Base-by-base conservation (phyloP, 2,329 filamentous ascomycete genomes). In the Leptosphaerulina australis region DNA sequence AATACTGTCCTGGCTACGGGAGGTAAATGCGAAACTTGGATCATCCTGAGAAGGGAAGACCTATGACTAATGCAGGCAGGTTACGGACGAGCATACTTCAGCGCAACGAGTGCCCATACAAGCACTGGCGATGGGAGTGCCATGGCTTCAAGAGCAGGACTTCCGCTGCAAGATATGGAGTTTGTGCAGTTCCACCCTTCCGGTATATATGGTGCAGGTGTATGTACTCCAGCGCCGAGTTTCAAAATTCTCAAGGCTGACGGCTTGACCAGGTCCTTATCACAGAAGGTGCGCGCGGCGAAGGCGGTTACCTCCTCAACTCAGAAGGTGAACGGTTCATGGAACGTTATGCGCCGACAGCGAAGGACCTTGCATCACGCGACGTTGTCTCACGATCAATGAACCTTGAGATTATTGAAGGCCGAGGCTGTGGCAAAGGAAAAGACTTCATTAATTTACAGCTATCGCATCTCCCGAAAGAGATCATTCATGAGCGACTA, bases 181-280 rank as follows among this genome's bases (percentile, higher is more conserved):
- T 80, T 80, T 50, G 76, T 80, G 2, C 78, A 80, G 49, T 80
- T 80, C 45, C 78, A 80, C 55, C 77, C 77, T 1, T 75, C 75
- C 26, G 77, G 78, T 4, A 80, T 80, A 29, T 80, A 80, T 50
- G 78, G 77, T 20, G 77, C 77, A 18, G 78, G 77, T 11, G 76
- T 78, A 43, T 0, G 60, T 58, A 25, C 12, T 9, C 12, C 2
- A 10, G 11, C 4, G 10, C 11, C 2, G 15, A 11, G 8, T 9
- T 11, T 33, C 7, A 12, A n/a, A 18, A 20, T 4, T 17, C 6
- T 11, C 20, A 21, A n/a, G 20, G 2, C 10, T 35, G 10, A 35
- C 12, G 14, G 10, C 11, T 35, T 3, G 10, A 10, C 11, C 25
- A 70, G 66, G 66, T 70, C 28, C 64, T 80, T 17, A 80, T 80